Base-by-base conservation (phyloP, 306 rosid species). In the Vigna unguiculata region DNA sequence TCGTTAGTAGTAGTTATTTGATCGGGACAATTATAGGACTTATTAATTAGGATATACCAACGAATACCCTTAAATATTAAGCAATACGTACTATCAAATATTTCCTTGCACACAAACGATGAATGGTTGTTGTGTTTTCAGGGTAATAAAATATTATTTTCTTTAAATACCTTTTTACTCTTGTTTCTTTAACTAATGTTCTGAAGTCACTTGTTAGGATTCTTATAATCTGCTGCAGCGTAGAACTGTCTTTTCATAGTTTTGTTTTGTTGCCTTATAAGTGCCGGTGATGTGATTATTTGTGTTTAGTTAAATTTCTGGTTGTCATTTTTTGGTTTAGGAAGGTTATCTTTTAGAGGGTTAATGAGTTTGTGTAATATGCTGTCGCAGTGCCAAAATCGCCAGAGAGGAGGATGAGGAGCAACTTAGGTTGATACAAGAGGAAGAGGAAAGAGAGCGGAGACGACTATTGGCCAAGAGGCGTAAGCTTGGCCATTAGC, bases 381-480 rank as follows among this genome's bases (percentile, higher is more conserved):
- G 9, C 75, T 19, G 5, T 17, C 2, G 71, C 89, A 90, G 97
- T 85, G 84, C 72, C 3, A 28, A 0, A 82, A 85, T 90, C 43
- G 97, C 82, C 5, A 83, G 8, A 74, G 1, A 55, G 83, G 97
- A 92, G 83, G 97, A 92, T 63, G 97, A 90, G 58, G 90, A 88
- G 82, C 84, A 90, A 64, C 85, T 65, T 21, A 76, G 83, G 73
- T 30, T 84, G 85, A 77, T 87, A 57, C 84, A 87, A 68, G 87
- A 78, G 62, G 91, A 87, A 67, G 96, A 87, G 41, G 84, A 83
- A 78, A 77, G 81, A 54, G 81, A 79, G 48, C 82, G 86, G 28
- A 47, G 55, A 78, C 77, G 82, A 15, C 68, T 78, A 41, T 4
- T 62, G 80, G 69, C 71, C 21, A 90, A 88, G 86, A 90, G 72